A percentile compares a stretch with the other conserved stretches of the same genome.
Conservation (phyloP, 2,329 filamentous ascomycete genomes). For the Triangularia setosa region DNA sequence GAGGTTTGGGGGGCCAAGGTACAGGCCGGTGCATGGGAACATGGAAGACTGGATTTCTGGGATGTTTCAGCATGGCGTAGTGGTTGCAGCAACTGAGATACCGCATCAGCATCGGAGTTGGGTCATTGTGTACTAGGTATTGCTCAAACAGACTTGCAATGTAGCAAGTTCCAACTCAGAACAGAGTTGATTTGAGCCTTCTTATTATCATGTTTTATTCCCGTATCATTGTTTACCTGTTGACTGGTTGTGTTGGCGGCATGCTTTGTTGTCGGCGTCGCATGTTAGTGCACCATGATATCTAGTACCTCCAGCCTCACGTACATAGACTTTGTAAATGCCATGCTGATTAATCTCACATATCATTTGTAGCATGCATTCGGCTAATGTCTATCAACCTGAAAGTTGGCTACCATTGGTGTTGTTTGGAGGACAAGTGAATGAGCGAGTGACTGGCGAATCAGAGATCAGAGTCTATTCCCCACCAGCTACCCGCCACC, state of each 20-base stretch:
- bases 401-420: background rate
- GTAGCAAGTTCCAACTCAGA: background rate
- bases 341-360: background rate
- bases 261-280: background rate
- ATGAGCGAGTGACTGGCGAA: background rate
- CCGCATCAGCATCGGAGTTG: constrained; percentile 17
- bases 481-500: constrained; percentile 13
- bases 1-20: background rate
- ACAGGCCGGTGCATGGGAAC: constrained; percentile 2
- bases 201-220: background rate
- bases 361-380: background rate
- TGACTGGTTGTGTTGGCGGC: background rate
- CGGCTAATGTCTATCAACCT: background rate
- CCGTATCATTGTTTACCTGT: background rate
- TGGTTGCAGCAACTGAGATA: constrained; percentile 2
- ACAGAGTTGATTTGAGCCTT: background rate
- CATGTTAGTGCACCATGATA: background rate
- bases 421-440: background rate
- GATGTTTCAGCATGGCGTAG: constrained; percentile 3
- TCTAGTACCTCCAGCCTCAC: background rate
- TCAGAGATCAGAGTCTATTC: background rate
- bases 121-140: background rate
- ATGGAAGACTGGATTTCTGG: constrained; percentile 4
- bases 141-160: background rate
- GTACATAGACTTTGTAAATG: background rate